phyloP scores from a whole-genome alignment of 192 early-diverging fungal species.

The Coemansia sp. region DNA sequence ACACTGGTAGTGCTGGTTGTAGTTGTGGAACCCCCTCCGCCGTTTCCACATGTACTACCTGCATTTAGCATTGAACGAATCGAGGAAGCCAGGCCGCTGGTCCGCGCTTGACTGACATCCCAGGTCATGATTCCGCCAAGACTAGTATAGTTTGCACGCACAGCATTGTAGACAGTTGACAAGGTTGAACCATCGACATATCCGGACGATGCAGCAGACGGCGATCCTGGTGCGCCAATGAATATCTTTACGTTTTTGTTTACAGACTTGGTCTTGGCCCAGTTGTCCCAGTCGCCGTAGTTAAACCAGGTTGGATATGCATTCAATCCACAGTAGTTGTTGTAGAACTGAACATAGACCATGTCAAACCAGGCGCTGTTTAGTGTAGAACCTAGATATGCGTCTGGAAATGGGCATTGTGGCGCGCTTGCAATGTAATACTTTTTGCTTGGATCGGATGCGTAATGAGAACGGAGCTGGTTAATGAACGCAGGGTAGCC shows the following conservation, averaged over 20 bases:
- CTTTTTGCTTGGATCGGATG: conserved; percentile 36
- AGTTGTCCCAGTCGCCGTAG: conserved; percentile 61
- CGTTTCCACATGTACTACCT: conserved; percentile 32
- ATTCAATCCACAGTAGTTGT: conserved; percentile 63
- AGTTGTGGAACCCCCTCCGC: conserved; percentile 16
- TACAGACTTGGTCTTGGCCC: conserved; percentile 57
- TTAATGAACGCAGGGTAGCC: conserved; percentile 55
- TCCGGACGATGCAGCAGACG: conserved; percentile 55
- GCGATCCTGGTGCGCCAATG: conserved; percentile 61
- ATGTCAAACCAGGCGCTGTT: conserved; percentile 63
- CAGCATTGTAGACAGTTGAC: conserved; percentile 37
- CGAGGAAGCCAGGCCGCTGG: conserved; percentile 32
- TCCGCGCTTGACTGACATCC: conserved; percentile 44
- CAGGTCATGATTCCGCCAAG: conserved; percentile 74
- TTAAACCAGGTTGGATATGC: conserved; percentile 58
- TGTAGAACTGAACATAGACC: conserved; percentile 70
- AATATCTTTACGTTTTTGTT: conserved; percentile 62
- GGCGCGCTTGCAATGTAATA: conserved; percentile 60
- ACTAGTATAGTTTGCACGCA: conserved; percentile 35
- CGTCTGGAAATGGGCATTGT: conserved; percentile 65
- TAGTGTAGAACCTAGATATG: conserved; percentile 58
- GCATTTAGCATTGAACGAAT: conserved; percentile 31
- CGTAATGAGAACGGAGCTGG: conserved; percentile 57
- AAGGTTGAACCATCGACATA: conserved; percentile 50
- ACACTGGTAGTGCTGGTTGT: conserved; percentile 11